These are phyloP conservation scores for Lactuca saligna DNA, from an alignment of 129 eudicot genomes.

Conservation along the genomic window DNA sequence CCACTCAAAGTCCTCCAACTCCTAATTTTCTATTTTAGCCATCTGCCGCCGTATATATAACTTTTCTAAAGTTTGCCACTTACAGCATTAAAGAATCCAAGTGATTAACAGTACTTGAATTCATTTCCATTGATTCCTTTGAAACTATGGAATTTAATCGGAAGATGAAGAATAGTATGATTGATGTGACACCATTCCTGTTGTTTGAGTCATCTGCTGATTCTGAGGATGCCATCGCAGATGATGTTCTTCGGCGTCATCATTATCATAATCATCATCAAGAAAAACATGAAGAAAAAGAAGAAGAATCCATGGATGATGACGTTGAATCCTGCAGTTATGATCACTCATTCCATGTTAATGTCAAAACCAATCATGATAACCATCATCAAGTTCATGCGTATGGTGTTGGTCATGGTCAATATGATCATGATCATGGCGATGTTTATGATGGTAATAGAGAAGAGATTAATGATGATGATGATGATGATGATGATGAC, in stretches of 20 bases:
- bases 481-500: constrained; percentile 4
- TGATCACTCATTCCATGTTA: constrained; percentile 26
- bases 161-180: constrained; percentile 29
- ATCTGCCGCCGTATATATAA: constrained; percentile 9
- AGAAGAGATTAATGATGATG: neutral
- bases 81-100: constrained; percentile 24
- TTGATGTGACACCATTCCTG: constrained; percentile 35
- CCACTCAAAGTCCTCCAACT: constrained; percentile 6
- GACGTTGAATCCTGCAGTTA: constrained; percentile 36
- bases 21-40: constrained; percentile 22
- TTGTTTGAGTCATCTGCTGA: constrained; percentile 35
- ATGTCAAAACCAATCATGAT: constrained; percentile 17
- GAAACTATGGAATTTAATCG: constrained; percentile 28
- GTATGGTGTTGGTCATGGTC: constrained; percentile 1
- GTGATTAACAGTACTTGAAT: constrained; percentile 13
- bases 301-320: constrained; percentile 24
- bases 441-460: neutral
- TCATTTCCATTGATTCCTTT: neutral
- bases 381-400: constrained; percentile 27
- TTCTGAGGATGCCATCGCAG: constrained; percentile 29
- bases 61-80: constrained; percentile 8
- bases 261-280: neutral
- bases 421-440: neutral
- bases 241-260: constrained; percentile 11
- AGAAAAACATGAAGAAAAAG: constrained; percentile 6